Evolutionary conservation across 2,329 filamentous ascomycete species (phyloP).

Genomic region (Aspergillus fructus): DNA sequence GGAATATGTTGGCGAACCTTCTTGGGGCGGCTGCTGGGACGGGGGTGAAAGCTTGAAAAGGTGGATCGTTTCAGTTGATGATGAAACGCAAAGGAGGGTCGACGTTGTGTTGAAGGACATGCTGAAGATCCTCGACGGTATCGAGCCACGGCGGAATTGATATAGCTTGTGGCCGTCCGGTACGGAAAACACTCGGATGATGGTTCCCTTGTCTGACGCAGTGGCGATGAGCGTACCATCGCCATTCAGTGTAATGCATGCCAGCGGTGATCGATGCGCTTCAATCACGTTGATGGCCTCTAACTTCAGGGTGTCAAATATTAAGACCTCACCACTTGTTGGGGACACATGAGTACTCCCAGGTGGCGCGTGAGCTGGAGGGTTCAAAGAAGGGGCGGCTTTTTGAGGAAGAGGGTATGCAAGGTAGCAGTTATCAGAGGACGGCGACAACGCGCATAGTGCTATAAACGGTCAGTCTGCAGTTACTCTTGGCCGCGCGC

Average conservation of each 20-base stretch:
- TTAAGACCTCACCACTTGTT: conserved; percentile 85
- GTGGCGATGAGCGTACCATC: conserved; percentile 91
- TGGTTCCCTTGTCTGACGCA: conserved; percentile 94
- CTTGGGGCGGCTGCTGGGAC: conserved; percentile 25
- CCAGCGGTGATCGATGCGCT: conserved; percentile 87
- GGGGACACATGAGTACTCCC: conserved; percentile 70
- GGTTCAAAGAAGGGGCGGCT: conserved; percentile 51
- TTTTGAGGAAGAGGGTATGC: conserved; percentile 84
- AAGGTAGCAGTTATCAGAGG: conserved; percentile 92
- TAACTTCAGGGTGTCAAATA: conserved; percentile 85
- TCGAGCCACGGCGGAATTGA: conserved; percentile 92
- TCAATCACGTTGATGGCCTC: conserved; percentile 95
- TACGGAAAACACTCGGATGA: conserved; percentile 92
- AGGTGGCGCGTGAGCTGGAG: conserved; percentile 81
- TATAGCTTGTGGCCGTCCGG: conserved; percentile 90
- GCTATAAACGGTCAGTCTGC: conserved; percentile 48
- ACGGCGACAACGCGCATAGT: conserved; percentile 89
- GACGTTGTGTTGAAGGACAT: conserved; percentile 98
- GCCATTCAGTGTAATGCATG: conserved; percentile 85
- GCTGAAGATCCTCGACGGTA: conserved; percentile 93
- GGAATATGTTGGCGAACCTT: conserved; percentile 26
- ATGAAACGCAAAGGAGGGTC: conserved; percentile 90
- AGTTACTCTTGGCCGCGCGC: background rate
- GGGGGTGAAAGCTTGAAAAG: conserved; percentile 75
- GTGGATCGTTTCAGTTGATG: conserved; percentile 92